Conservation (phyloP, 2,329 filamentous ascomycete species). For the Aspergillus fischeri region DNA sequence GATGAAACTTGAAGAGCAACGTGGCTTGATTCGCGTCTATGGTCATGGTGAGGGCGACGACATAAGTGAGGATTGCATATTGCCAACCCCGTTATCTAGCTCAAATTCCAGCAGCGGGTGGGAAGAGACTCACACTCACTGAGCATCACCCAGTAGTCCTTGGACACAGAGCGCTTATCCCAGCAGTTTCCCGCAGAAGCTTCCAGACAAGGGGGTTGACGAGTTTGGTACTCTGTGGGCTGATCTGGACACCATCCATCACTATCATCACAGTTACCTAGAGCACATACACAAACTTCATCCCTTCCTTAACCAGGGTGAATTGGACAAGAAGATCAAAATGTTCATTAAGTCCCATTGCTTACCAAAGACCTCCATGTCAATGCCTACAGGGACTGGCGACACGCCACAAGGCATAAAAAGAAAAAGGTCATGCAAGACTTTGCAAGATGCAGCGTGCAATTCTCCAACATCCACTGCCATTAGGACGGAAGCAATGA, state of each 20-base stretch:
- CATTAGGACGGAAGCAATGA: too few species aligned
- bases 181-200: conserved; percentile 25
- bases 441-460: conserved; percentile 20
- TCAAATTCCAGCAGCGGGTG: conserved; percentile 15
- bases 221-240: conserved; percentile 51
- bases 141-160: conserved; percentile 42
- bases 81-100: conserved; percentile 28
- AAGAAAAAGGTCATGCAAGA: conserved; percentile 36
- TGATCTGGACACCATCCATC: conserved; percentile 47
- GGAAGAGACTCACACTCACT: conserved; percentile 30
- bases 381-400: conserved; percentile 9
- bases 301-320: conserved; percentile 56
- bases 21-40: conserved; percentile 70
- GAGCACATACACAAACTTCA: conserved; percentile 60
- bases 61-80: conserved; percentile 46
- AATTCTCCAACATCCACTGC: conserved; percentile 22
- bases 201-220: conserved; percentile 48
- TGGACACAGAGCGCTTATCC: conserved; percentile 45
- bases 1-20: conserved; percentile 67
- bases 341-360: conserved; percentile 50
- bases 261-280: conserved; percentile 54
- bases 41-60: conserved; percentile 73
- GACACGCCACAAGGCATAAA: conserved; percentile 30
- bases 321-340: conserved; percentile 51
- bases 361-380: conserved; percentile 15